phyloP scores from a whole-genome alignment of 345 rosid genomes.

The Fremontodendron californicum region DNA sequence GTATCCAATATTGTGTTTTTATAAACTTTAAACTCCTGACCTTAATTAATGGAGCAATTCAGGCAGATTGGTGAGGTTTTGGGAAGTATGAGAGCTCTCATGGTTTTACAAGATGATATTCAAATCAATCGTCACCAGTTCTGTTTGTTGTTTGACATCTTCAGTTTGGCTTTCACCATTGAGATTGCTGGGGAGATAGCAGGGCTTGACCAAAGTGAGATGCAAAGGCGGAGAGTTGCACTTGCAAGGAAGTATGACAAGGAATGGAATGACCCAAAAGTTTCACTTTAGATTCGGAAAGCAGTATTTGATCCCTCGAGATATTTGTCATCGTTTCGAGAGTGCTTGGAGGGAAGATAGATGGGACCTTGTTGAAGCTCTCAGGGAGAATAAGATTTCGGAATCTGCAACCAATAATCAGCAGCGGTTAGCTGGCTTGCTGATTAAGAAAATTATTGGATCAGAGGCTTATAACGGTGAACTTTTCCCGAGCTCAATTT shows the following conservation, averaged over 20 bases:
- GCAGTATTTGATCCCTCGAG: conserved; percentile 62
- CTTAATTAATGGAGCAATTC: not conserved
- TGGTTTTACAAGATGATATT: too few relatives aligned
- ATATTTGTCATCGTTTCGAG: conserved; percentile 45
- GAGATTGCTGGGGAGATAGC: conserved; percentile 81
- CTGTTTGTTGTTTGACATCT: conserved; percentile 50
- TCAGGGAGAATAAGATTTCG: conserved; percentile 49
- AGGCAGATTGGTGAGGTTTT: too few relatives aligned
- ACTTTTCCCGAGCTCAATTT: conserved; percentile 60
- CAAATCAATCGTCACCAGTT: conserved; percentile 72
- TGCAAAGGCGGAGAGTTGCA: conserved; percentile 64
- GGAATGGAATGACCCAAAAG: conserved; percentile 69
- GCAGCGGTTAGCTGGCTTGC: conserved; percentile 52
- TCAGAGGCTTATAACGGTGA: conserved; percentile 34
- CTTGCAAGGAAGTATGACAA: conserved; percentile 61
- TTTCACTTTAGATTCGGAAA: conserved; percentile 75
- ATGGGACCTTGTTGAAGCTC: conserved; percentile 64
- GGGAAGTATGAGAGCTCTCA: too few relatives aligned
- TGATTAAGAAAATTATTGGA: conserved; percentile 56
- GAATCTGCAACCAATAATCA: conserved; percentile 51
- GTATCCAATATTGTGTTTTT: conserved; percentile 17
- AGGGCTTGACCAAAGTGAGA: conserved; percentile 72
- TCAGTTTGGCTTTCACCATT: conserved; percentile 52
- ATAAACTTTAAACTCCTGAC: not conserved
- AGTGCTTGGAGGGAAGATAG: conserved; percentile 66